phyloP scores from a whole-genome alignment of 2,329 filamentous ascomycete species.

The Botrytis elliptica region DNA sequence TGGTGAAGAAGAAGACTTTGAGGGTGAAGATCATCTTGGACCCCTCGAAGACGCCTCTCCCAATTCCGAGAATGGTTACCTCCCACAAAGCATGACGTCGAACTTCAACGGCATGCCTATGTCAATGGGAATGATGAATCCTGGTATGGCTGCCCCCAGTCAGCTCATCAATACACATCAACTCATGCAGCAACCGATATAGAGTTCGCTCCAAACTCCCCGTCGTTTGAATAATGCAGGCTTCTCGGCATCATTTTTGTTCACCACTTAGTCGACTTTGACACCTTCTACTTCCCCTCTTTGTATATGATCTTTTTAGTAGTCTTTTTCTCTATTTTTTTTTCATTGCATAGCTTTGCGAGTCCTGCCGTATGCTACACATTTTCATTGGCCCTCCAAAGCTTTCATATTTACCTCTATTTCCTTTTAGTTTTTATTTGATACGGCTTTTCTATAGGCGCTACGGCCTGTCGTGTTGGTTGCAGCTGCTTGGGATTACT shows the following conservation, averaged over 20 bases:
- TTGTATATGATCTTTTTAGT: slow-evolving; percentile 26
- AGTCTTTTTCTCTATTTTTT: slow-evolving; percentile 25
- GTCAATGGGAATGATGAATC: slow-evolving; percentile 34
- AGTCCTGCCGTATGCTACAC: slow-evolving; percentile 19
- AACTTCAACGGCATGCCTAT: slow-evolving; percentile 29
- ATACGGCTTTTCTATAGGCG: slow-evolving; percentile 16
- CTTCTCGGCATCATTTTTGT: not conserved
- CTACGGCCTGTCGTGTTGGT: slow-evolving; percentile 16
- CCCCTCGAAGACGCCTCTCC: slow-evolving; percentile 78
- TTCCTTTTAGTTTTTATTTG: slow-evolving; percentile 18
- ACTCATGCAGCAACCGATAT: slow-evolving; percentile 41
- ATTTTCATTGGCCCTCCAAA: slow-evolving; percentile 12
- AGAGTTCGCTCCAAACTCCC: slow-evolving; percentile 18
- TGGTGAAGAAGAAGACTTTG: slow-evolving; percentile 75
- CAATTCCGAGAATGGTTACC: slow-evolving; percentile 65
- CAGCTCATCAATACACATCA: slow-evolving; percentile 41
- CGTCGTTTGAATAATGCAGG: not conserved
- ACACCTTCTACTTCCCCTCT: slow-evolving; percentile 18
- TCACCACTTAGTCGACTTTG: slow-evolving; percentile 19
- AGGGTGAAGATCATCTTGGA: slow-evolving; percentile 79
- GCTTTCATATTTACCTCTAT: slow-evolving; percentile 11
- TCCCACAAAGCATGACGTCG: slow-evolving; percentile 40
- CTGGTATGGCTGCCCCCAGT: slow-evolving; percentile 41
- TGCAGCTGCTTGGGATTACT: slow-evolving; percentile 16
- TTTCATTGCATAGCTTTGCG: slow-evolving; percentile 37